A percentile compares a stretch with the other conserved stretches of the same genome.
These are phyloP conservation scores for Starmera quercuum DNA, from an alignment of 805 yeast genomes.

Conservation along the genomic window DNA sequence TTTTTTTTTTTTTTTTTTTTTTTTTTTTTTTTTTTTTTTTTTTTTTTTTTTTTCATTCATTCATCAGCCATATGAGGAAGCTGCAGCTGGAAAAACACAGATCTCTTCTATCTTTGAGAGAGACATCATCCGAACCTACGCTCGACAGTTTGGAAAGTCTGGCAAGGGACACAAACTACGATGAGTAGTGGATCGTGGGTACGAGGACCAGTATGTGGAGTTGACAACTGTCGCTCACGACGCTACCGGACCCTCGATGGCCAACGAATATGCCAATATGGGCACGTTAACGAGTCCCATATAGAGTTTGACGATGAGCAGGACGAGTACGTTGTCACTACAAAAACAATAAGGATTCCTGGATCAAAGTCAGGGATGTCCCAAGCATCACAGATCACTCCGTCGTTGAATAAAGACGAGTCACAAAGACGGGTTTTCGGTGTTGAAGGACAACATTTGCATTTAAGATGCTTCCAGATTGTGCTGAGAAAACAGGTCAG, in stretches of 20 bases:
- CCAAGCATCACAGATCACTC: constrained; percentile 23
- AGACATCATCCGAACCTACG: too few relatives aligned
- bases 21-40: too few relatives aligned
- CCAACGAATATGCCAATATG: constrained; percentile 75
- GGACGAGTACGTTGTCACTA: constrained; percentile 45
- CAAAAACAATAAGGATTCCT: constrained; percentile 48
- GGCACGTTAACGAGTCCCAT: constrained; percentile 82
- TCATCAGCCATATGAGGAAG: too few relatives aligned
- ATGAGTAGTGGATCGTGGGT: constrained; percentile 22
- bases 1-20: too few relatives aligned
- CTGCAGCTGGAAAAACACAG: too few relatives aligned
- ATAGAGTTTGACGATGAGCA: constrained; percentile 77
- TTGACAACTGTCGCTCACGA: constrained; percentile 78
- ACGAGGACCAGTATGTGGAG: constrained; percentile 82
- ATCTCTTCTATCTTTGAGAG: too few relatives aligned
- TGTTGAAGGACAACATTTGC: constrained; percentile 34
- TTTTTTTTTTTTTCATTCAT: too few relatives aligned
- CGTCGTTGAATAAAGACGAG: constrained; percentile 15
- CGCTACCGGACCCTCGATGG: constrained; percentile 73
- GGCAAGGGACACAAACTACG: too few relatives aligned
- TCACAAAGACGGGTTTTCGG: constrained; percentile 34
- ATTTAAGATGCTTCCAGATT: constrained; percentile 39
- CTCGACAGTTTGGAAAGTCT: too few relatives aligned
- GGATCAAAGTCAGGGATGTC: constrained; percentile 32
- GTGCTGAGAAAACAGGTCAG: constrained; percentile 41